Conservation (phyloP, 2,329 filamentous ascomycete genomes). For the Chaetomiaceae sp. region DNA sequence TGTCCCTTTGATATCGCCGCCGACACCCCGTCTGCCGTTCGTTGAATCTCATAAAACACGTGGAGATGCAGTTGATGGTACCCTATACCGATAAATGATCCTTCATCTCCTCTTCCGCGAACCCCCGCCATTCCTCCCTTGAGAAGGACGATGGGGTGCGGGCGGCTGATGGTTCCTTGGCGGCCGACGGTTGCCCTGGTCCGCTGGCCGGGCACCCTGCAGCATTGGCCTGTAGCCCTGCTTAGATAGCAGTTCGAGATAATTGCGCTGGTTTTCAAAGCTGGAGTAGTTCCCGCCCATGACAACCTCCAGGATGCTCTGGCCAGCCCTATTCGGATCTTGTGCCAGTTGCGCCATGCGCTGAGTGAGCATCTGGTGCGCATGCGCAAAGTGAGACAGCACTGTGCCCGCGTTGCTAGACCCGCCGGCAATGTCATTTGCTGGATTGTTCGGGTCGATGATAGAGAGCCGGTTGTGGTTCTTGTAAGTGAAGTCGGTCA, state of each 20-base stretch:
- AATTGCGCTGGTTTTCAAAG: slow-evolving; percentile 65
- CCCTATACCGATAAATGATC: neutral
- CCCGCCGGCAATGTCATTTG: slow-evolving; percentile 88
- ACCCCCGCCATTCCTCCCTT: neutral
- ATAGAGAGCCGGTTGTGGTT: slow-evolving; percentile 72
- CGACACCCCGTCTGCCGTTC: neutral
- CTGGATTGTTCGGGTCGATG: slow-evolving; percentile 79
- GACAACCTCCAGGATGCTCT: slow-evolving; percentile 66
- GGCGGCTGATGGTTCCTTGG: neutral
- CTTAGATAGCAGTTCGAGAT: slow-evolving; percentile 46
- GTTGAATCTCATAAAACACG: slow-evolving; percentile 1
- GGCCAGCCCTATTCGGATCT: slow-evolving; percentile 27
- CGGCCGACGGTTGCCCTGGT: neutral
- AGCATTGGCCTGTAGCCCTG: neutral
- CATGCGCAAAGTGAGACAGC: slow-evolving; percentile 63
- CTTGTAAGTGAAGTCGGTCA: slow-evolving; percentile 49
- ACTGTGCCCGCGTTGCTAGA: slow-evolving; percentile 68
- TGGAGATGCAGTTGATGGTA: neutral
- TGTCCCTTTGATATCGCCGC: slow-evolving; percentile 1
- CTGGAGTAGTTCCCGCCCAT: slow-evolving; percentile 74
- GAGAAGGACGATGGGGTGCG: neutral
- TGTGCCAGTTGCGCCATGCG: slow-evolving; percentile 52
- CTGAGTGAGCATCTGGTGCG: slow-evolving; percentile 52
- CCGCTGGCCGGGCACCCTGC: neutral
- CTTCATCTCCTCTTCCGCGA: slow-evolving; percentile 5